phyloP scores from a whole-genome alignment of 1,139 yeast species.

The Debaryomyces udenii region DNA sequence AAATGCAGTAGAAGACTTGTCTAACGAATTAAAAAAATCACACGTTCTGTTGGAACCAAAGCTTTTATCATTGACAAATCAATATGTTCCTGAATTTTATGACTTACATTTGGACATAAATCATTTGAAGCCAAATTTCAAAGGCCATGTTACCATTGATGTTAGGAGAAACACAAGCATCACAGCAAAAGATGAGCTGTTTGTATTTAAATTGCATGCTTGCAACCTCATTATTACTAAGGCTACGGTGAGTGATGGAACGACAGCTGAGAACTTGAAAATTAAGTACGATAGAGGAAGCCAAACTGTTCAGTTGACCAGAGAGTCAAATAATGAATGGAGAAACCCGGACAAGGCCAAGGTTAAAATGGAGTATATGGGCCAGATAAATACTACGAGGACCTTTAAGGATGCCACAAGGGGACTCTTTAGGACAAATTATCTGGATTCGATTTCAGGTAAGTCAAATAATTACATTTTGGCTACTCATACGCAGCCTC shows the following conservation, averaged over 20 bases:
- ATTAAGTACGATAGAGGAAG: constrained; percentile 40
- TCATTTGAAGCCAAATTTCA: constrained; percentile 59
- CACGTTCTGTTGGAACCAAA: constrained; percentile 1
- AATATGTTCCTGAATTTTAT: constrained; percentile 47
- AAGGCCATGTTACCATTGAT: constrained; percentile 46
- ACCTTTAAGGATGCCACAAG: constrained; percentile 59
- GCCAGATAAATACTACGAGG: constrained; percentile 56
- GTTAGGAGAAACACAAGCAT: constrained; percentile 26
- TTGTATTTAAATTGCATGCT: constrained; percentile 30
- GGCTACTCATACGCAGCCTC: constrained; percentile 75
- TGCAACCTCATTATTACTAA: constrained; percentile 31
- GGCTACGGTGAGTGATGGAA: constrained; percentile 22
- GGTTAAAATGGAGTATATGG: constrained; percentile 41
- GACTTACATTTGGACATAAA: constrained; percentile 43
- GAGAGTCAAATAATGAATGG: constrained; percentile 16
- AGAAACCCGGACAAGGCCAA: constrained; percentile 4
- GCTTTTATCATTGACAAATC: constrained; percentile 32
- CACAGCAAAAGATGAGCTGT: constrained; percentile 29
- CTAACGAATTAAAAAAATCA: not conserved
- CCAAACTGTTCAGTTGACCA: constrained; percentile 34
- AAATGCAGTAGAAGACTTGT: not conserved
- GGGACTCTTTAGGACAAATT: constrained; percentile 72
- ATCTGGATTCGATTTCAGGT: constrained; percentile 52
- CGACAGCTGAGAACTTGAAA: constrained; percentile 24
- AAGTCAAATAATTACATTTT: constrained; percentile 51